Conservation (phyloP, 2,329 filamentous ascomycete species). For the Ascochyta fabae region DNA sequence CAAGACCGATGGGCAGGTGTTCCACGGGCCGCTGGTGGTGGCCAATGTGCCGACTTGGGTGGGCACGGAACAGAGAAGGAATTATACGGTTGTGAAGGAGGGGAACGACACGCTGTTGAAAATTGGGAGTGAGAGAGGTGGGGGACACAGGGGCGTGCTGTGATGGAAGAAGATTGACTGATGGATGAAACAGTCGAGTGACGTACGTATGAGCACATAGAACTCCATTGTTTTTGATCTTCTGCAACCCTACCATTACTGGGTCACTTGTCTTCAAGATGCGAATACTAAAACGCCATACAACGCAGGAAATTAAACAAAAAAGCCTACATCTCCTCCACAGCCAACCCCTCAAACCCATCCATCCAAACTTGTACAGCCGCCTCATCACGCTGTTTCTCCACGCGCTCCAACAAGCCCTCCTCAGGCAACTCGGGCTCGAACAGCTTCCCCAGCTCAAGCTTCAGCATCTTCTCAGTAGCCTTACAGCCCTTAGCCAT, state of each 20-base stretch:
- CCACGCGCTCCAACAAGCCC: background rate
- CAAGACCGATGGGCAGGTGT: conserved; percentile 29
- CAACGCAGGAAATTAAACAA: too few relatives aligned
- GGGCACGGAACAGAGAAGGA: conserved; percentile 27
- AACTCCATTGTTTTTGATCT: too few relatives aligned
- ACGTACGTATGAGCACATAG: too few relatives aligned
- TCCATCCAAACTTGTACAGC: background rate
- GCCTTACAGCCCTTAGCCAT: background rate
- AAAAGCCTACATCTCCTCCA: background rate
- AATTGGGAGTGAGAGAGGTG: conserved; percentile 34
- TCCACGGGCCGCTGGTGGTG: conserved; percentile 36
- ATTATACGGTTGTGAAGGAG: conserved; percentile 33
- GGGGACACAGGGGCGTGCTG: conserved; percentile 29
- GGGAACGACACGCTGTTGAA: conserved; percentile 22
- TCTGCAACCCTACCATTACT: too few relatives aligned
- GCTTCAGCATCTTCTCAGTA: conserved; percentile 1
- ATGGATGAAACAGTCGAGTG: too few relatives aligned
- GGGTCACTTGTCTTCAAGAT: background rate
- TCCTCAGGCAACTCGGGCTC: conserved; percentile 3
- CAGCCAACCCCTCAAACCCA: background rate
- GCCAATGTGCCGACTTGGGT: conserved; percentile 37
- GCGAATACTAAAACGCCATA: background rate
- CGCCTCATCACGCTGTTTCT: background rate
- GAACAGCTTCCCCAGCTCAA: background rate
- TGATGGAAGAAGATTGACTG: conserved; percentile 35